Base-by-base conservation (phyloP, 306 rosid species). In the Chamaecrista fasciculata region DNA sequence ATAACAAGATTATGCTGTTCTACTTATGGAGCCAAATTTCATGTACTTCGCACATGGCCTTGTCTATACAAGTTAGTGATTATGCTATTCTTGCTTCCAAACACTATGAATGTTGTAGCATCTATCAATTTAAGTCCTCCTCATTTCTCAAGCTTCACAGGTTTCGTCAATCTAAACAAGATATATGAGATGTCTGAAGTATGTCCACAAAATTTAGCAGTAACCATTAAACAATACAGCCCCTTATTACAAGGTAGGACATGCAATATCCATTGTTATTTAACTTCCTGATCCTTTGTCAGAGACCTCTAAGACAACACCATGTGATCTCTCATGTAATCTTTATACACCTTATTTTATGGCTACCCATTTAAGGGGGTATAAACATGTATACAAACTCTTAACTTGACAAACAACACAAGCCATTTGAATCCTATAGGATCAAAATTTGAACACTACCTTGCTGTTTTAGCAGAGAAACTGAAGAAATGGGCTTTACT, bases 401-500 rank as follows among this genome's bases (percentile, higher is more conserved):
- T 66, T 51, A 46, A 11, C 20, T 62, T 62, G 37, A 68, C 58
- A 55, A 70, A 28, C 56, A 69, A 33, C 69, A 69, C 66, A 79
- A 15, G 15, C 34, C 76, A 49, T 47, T 59, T 36, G 28, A 1
- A 37, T 26, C 25, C 66, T 20, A 0, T 12, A 69, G 8, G 18
- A 61, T 34, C 49, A 47, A 2, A 47, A 33, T 12, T 42, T 39
- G 34, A 43, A 56, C 49, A 23, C 36, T 33, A 33, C 7, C 36
- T 33, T 33, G 6, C 36, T 33, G 36, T 33, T 2, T 33, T 33
- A 33, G 36, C 36, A 33, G 36, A 33, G 36, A 33, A 33, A 33
- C 26, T 52, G 26, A 24, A 12, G 18, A 21, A 70, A 80, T 70
- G 84, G 84, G 69, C 29, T 73, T 79, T 20, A 37, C 79, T 8